Evolutionary conservation across 306 rosid genomes (phyloP), one percentile per base, ranked within the genome.

Genomic region (Lagenaria siceraria): DNA sequence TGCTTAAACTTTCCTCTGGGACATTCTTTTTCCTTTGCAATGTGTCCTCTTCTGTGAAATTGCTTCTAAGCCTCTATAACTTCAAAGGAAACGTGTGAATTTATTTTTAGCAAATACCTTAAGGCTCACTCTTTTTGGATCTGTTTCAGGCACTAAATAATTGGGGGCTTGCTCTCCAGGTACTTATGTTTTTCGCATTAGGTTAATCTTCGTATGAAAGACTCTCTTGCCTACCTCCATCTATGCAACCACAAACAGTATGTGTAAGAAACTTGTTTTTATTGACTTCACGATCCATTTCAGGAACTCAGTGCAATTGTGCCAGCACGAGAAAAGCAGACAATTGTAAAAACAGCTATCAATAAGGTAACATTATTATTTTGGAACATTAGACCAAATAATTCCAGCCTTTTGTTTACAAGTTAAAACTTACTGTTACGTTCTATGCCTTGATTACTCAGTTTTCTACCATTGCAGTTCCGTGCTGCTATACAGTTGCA

Each of bases 141-240:
- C 61, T 81, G 76, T 86, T 86, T 84, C 99, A 96, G 99, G 99
- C 99, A 55, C 93, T 96, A 77, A 96, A 96, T 83, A 96, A 96
- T 77, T 96, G 98, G 99, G 99, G 99, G 72, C 99, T 96, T 80
- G 99, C 99, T 75, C 96, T 96, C 63, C 99, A 96, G 97, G 99
- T 95, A 89, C 27, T 58, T 76, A 71, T 46, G 58, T 14, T 70
- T 70, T 70, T 70, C 74, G 8, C 76, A 24, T 46, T 46, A 46
- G 56, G 24, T 70, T 14, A 27, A 25, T 70, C 74, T 68, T 68
- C 17, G n/a, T 40, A 21, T 68, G 29, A 40, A 68, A 68, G 52
- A 12, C 2, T 36, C 52, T 38, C 74, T 21, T 11, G 33, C 12
- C 1, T 35, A 40, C 74, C 74, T 40, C 29, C 54, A 68, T 5